Evolutionary conservation across 176 grass and related monocot species (phyloP), one percentile per base, ranked within the genome.

Genomic region (Cenchrus americanus): DNA sequence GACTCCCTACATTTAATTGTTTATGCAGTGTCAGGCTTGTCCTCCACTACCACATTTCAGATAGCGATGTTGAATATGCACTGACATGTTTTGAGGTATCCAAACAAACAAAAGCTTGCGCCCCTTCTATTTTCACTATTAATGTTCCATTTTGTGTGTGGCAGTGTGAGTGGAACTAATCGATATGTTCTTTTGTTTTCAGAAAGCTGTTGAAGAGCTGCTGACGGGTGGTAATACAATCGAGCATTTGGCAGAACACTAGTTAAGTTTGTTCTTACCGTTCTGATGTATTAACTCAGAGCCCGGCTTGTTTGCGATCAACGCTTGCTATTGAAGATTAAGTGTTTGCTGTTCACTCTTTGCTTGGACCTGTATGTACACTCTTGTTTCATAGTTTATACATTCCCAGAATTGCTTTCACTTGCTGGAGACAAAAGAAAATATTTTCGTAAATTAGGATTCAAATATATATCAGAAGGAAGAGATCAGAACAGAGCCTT

Each of bases 31-130:
- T 99, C 23, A 90, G 96, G 68, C 32, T 96, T 71, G 96, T 99
- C 37, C 66, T 92, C 32, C 96, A 99, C 75, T 81, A 96, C 86
- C 96, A 99, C 62, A 99, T 99, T 88, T 96, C 93, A 71, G 93
- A 99, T 10, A 84, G 60, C 14, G 93, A 99, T 79, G 69, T 96
- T 24, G 83, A 90, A 52, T 95, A 94, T 69, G 86, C 86, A 57
- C 54, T 99, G 81, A 80, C 89, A 55, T 94, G 73, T 66, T 75
- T 96, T 30, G 87, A 99, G 91, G 96, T 94, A 95, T 15, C 34
- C 34, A 37, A 37, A 0, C 34, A 37, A 37, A 80, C 11, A 46
- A 84, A 17, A 21, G 5, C 41, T 41, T 10, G 14, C 23, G 52
- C 27, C 44, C 2, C 15, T 60, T 58, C 21, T 15, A 34, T 21